These are phyloP conservation scores for Phytophthora nicotianae DNA, from an alignment of 352 stramenopile genomes.

Conservation along the genomic window DNA sequence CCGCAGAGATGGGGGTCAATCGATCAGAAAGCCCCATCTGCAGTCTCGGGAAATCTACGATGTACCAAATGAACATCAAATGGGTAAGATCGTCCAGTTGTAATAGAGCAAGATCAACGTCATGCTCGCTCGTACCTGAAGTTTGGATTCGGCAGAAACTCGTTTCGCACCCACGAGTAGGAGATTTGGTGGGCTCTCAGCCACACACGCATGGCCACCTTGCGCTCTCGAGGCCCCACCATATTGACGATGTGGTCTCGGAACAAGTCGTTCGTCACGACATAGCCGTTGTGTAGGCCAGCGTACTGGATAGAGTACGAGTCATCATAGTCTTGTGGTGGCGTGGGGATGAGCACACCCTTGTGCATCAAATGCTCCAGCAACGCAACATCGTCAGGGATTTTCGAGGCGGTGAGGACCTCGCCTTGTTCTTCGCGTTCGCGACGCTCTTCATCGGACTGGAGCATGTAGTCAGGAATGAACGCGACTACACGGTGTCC, in stretches of 20 bases:
- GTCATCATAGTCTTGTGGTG: conserved; percentile 89
- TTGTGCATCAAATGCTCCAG: conserved; percentile 73
- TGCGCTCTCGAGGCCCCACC: conserved; percentile 55
- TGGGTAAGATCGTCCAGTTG: conserved; percentile 1
- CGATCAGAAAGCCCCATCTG: conserved; percentile 16
- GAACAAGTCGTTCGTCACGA: conserved; percentile 91
- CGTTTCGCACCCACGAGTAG: conserved; percentile 88
- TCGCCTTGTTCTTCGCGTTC: conserved; percentile 30
- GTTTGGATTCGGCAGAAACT: conserved; percentile 90
- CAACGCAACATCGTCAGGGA: conserved; percentile 76
- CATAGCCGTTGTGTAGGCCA: conserved; percentile 66
- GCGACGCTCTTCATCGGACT: conserved; percentile 52
- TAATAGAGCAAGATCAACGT: neutral
- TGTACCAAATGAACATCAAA: conserved; percentile 1
- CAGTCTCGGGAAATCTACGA: conserved; percentile 23
- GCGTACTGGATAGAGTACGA: conserved; percentile 92
- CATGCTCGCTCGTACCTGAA: conserved; percentile 45
- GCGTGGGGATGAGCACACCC: conserved; percentile 79
- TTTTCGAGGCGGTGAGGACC: conserved; percentile 47
- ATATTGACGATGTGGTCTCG: conserved; percentile 84
- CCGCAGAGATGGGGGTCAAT: conserved; percentile 6
- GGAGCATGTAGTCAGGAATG: conserved; percentile 82
- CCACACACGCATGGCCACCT: conserved; percentile 69
- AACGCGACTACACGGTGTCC: conserved; percentile 85
- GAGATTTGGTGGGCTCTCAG: conserved; percentile 80